These are phyloP conservation scores for Jackrogersella minutella DNA, from an alignment of 495 filamentous ascomycete species.

Conservation along the genomic window DNA sequence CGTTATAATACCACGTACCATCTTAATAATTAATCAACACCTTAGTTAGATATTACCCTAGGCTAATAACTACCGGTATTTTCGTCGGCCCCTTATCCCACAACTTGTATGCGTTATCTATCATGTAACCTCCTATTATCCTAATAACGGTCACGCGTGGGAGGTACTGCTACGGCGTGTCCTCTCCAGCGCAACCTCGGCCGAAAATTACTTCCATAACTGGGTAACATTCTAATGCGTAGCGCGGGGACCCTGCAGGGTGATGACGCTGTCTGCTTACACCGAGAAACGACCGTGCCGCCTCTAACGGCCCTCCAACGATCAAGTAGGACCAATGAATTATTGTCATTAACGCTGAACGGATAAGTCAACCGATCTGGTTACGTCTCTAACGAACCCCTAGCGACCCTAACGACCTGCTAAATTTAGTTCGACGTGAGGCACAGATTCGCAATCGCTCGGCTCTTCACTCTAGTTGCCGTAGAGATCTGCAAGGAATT, in stretches of 20 bases:
- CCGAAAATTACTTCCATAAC: background rate
- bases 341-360: background rate
- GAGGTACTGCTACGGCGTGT: background rate
- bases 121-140: constrained; percentile 1
- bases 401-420: no score
- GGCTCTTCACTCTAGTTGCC: background rate
- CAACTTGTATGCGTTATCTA: background rate
- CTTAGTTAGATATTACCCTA: background rate
- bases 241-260: background rate
- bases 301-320: no score
- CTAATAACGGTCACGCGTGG: background rate
- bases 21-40: background rate
- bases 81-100: background rate
- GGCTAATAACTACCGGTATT: background rate
- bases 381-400: no score
- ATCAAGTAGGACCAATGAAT: background rate
- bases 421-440: background rate
- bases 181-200: background rate
- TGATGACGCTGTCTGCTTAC: background rate
- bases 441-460: background rate
- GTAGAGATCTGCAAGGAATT: background rate
- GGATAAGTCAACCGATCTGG: no score
- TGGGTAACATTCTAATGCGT: background rate
- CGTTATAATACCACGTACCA: background rate
- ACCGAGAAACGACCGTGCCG: background rate